A percentile compares a stretch with the other conserved stretches of the same genome.
phyloP scores from a whole-genome alignment of 1,284 basidiomycete species.

The Wallemia mellicola region DNA sequence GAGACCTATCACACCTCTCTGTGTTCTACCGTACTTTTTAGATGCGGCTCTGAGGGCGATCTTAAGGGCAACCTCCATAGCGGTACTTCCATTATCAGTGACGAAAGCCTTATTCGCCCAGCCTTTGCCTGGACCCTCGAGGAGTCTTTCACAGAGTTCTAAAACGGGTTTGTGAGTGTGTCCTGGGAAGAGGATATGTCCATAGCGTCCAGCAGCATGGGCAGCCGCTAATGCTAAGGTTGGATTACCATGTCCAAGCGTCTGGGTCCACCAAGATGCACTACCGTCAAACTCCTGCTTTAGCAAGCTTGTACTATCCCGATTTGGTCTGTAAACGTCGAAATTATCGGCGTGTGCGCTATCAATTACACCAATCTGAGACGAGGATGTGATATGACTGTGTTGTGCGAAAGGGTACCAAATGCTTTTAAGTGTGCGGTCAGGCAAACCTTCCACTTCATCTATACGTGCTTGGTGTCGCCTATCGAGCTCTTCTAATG shows the following conservation, averaged over 20 bases:
- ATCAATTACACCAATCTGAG: slow-evolving; percentile 67
- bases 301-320: slow-evolving; percentile 18
- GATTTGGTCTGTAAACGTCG: slow-evolving; percentile 25
- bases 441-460: slow-evolving; percentile 45
- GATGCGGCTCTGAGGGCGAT: slow-evolving; percentile 65
- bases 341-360: slow-evolving; percentile 69
- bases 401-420: slow-evolving; percentile 99
- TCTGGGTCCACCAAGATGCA: slow-evolving; percentile 96
- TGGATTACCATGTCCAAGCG: slow-evolving; percentile 53
- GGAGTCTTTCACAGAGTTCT: slow-evolving; percentile 33
- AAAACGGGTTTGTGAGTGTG: slow-evolving; percentile 64
- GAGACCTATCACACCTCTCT: slow-evolving; percentile 54
- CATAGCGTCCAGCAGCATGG: slow-evolving; percentile 66
- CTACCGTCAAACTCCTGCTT: slow-evolving; percentile 59
- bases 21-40: slow-evolving; percentile 22
- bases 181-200: slow-evolving; percentile 84
- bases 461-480: slow-evolving; percentile 32
- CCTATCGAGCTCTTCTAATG: slow-evolving; percentile 31
- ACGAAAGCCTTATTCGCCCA: slow-evolving; percentile 85
- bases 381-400: slow-evolving; percentile 29
- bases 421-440: slow-evolving; percentile 39
- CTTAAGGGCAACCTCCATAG: slow-evolving; percentile 84
- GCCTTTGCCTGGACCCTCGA: slow-evolving; percentile 42
- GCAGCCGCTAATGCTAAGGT: slow-evolving; percentile 59
- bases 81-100: slow-evolving; percentile 80